Percentiles rank a stretch among this genome's conserved stretches.
phyloP scores from a whole-genome alignment of 2,329 filamentous ascomycete genomes.

The Emmonsiellopsis sp. region DNA sequence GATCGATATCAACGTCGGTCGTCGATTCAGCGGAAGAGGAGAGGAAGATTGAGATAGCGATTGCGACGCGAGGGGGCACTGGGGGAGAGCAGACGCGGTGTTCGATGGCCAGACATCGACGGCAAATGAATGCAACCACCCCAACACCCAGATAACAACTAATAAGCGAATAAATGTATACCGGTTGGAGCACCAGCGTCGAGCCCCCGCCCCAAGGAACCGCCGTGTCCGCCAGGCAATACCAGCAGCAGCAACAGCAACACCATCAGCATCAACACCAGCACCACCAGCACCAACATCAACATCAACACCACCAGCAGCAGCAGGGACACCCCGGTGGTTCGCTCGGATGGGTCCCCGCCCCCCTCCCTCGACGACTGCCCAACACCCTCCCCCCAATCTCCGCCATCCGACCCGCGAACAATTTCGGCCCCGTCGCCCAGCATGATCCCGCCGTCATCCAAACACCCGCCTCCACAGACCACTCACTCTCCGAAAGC shows the following conservation, averaged over 20 bases:
- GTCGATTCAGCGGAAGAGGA: no score
- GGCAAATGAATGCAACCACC: no score
- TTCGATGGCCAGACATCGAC: no score
- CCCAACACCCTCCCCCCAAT: conserved; percentile 3
- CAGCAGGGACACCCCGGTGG: conserved; percentile 10
- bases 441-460: conserved; percentile 1
- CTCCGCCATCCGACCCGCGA: conserved; percentile 1
- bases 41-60: no score
- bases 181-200: conserved; percentile 5
- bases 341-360: conserved; percentile 7
- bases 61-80: no score
- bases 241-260: conserved; percentile 6
- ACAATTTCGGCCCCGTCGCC: background rate
- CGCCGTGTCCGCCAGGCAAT: conserved; percentile 17
- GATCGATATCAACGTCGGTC: no score
- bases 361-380: background rate
- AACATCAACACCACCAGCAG: conserved; percentile 10
- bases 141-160: background rate
- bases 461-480: background rate
- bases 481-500: background rate
- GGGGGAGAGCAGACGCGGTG: no score
- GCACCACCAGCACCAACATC: conserved; percentile 7
- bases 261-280: conserved; percentile 6
- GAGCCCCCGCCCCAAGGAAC: conserved; percentile 12
- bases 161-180: conserved; percentile 7